phyloP scores from a whole-genome alignment of 805 yeast species.

The Spathaspora sp. region DNA sequence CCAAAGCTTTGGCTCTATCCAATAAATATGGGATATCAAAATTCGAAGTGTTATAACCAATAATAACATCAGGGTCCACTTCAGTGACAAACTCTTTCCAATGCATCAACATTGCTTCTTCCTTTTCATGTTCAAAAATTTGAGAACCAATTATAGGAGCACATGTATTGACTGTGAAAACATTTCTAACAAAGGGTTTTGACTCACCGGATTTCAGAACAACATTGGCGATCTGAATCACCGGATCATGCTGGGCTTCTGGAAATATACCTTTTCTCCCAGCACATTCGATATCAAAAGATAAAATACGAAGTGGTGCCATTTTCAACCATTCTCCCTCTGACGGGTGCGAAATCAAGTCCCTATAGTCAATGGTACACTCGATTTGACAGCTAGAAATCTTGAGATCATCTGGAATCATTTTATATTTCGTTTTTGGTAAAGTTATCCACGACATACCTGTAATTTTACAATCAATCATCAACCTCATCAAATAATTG shows the following conservation, averaged over 20 bases:
- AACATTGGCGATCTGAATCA: constrained; percentile 95
- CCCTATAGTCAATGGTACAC: constrained; percentile 61
- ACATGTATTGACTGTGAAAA: constrained; percentile 89
- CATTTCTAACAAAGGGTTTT: constrained; percentile 91
- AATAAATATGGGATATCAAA: constrained; percentile 92
- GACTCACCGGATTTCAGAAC: constrained; percentile 78
- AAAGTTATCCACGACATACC: constrained; percentile 98
- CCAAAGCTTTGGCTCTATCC: constrained; percentile 78
- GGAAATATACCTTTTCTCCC: constrained; percentile 97
- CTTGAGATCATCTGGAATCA: constrained; percentile 36
- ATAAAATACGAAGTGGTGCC: constrained; percentile 90
- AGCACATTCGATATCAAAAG: constrained; percentile 98
- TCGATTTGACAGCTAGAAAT: constrained; percentile 86
- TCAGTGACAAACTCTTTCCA: constrained; percentile 86
- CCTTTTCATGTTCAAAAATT: constrained; percentile 70
- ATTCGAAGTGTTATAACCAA: constrained; percentile 93
- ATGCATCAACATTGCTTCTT: constrained; percentile 73
- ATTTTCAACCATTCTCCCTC: constrained; percentile 92
- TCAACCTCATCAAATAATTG: constrained; percentile 76
- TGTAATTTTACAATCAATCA: constrained; percentile 88
- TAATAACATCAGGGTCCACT: constrained; percentile 92
- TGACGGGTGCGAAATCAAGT: constrained; percentile 74
- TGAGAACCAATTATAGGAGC: constrained; percentile 93
- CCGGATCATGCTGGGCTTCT: constrained; percentile 89
- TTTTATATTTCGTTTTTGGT: constrained; percentile 65